These are phyloP conservation scores for Trichoderma pleuroti DNA, from an alignment of 2,329 filamentous ascomycete genomes.

Conservation along the genomic window DNA sequence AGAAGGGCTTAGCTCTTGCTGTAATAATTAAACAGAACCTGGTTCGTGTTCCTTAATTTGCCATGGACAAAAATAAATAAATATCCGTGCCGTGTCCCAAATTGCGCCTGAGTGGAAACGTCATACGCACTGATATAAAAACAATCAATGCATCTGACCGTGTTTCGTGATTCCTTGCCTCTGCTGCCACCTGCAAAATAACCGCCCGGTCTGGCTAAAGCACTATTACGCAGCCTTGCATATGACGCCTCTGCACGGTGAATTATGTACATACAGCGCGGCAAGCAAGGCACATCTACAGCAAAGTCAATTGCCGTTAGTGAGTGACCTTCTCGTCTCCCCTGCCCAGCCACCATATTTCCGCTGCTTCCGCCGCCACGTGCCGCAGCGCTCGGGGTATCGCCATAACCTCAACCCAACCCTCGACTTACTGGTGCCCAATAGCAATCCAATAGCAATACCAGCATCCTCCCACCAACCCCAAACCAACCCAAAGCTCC, in stretches of 20 bases:
- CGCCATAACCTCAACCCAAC: constrained; percentile 17
- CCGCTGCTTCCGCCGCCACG: constrained; percentile 14
- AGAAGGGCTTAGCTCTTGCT: not conserved
- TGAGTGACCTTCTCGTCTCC: constrained; percentile 9
- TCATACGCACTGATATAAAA: not conserved
- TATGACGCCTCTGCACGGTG: not conserved
- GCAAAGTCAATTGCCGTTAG: constrained; percentile 14
- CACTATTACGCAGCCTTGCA: not conserved
- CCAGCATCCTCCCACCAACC: constrained; percentile 14
- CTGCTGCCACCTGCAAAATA: not conserved
- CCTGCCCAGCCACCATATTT: constrained; percentile 16
- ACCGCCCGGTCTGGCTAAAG: too few species aligned
- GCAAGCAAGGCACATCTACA: not conserved
- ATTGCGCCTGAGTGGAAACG: not conserved
- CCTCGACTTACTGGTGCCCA: not conserved
- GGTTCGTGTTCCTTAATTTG: constrained; percentile 1
- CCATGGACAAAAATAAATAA: not conserved
- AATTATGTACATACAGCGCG: not conserved
- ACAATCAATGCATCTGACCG: not conserved
- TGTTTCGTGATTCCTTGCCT: not conserved
- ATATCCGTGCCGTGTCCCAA: not conserved
- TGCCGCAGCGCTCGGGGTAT: not conserved
- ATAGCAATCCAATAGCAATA: not conserved
- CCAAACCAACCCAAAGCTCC: constrained; percentile 18
- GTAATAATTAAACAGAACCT: not conserved